Evolutionary conservation across 768 basidiomycete genomes (phyloP).

Genomic region (Boletellus emodensis): DNA sequence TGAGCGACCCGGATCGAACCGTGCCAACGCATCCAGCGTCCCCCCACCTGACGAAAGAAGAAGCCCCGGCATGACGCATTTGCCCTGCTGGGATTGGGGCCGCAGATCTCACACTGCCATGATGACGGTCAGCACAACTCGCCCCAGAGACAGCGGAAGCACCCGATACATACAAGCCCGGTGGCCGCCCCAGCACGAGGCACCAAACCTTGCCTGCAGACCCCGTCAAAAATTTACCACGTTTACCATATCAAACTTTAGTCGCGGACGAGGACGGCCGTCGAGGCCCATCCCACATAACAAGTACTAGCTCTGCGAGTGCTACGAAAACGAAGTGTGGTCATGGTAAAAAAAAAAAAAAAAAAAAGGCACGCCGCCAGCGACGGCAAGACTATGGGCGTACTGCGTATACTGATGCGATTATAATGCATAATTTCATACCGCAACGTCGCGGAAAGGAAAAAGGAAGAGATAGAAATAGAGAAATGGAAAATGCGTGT

Average conservation of each 20-base stretch:
- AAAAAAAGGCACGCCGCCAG: slow-evolving; percentile 6
- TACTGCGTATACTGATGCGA: slow-evolving; percentile 17
- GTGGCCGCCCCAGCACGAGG: neutral
- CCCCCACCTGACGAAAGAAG: no score
- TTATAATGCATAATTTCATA: slow-evolving; percentile 29
- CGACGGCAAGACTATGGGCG: slow-evolving; percentile 29
- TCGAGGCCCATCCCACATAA: slow-evolving; percentile 12
- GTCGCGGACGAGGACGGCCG: slow-evolving; percentile 2
- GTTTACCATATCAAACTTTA: slow-evolving; percentile 10
- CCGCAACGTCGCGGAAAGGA: slow-evolving; percentile 6
- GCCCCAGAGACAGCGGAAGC: no score
- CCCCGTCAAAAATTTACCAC: neutral
- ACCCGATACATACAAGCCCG: no score
- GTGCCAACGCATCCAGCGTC: no score
- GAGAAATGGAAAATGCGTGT: slow-evolving; percentile 8
- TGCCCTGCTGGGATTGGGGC: no score
- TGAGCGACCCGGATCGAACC: no score
- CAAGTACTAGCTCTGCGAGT: slow-evolving; percentile 14
- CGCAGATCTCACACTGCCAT: no score
- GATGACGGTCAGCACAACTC: no score
- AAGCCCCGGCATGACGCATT: no score
- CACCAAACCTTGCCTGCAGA: neutral
- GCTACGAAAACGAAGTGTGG: slow-evolving; percentile 9
- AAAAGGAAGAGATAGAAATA: neutral
- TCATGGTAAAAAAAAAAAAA: slow-evolving; percentile 11